Evolutionary conservation across 2,329 filamentous ascomycete species (phyloP).

Genomic region (Didymella segeticola): DNA sequence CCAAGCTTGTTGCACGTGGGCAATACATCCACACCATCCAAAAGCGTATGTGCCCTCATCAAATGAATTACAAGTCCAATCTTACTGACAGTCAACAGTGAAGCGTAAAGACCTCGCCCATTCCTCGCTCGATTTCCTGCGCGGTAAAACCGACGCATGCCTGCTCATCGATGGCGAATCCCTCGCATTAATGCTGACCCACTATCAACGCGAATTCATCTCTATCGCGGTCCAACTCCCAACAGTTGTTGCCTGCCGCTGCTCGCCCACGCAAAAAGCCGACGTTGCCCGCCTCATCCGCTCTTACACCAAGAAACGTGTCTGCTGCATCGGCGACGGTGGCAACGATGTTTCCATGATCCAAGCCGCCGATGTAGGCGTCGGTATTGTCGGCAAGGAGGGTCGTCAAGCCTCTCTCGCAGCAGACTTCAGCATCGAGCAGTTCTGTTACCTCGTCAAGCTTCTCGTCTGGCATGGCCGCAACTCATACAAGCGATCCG

Average conservation of each 20-base stretch:
- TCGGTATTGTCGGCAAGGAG: constrained; percentile 98
- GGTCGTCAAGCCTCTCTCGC: constrained; percentile 92
- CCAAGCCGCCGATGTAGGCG: constrained; percentile 95
- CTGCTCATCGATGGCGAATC: constrained; percentile 95
- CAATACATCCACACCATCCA: constrained; percentile 96
- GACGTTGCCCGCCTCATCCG: constrained; percentile 92
- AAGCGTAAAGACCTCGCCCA: constrained; percentile 84
- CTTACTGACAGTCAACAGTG: constrained; percentile 50
- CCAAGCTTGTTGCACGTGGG: constrained; percentile 89
- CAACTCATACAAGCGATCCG: constrained; percentile 94
- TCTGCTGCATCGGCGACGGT: constrained; percentile 97
- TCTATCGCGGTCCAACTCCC: constrained; percentile 85
- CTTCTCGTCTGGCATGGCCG: constrained; percentile 98
- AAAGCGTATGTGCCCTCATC: constrained; percentile 57
- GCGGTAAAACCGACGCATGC: constrained; percentile 83
- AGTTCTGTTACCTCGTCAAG: constrained; percentile 94
- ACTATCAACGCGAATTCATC: constrained; percentile 87
- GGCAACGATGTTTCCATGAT: constrained; percentile 99
- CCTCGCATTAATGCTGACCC: constrained; percentile 78
- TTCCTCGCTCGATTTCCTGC: constrained; percentile 86
- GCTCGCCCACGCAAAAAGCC: constrained; percentile 95
- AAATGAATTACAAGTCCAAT: background rate
- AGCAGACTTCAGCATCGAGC: constrained; percentile 94
- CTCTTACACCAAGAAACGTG: constrained; percentile 88
- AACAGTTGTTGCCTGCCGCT: constrained; percentile 93